phyloP scores from a whole-genome alignment of 331 rosid species.

The Pyrus hybrid region DNA sequence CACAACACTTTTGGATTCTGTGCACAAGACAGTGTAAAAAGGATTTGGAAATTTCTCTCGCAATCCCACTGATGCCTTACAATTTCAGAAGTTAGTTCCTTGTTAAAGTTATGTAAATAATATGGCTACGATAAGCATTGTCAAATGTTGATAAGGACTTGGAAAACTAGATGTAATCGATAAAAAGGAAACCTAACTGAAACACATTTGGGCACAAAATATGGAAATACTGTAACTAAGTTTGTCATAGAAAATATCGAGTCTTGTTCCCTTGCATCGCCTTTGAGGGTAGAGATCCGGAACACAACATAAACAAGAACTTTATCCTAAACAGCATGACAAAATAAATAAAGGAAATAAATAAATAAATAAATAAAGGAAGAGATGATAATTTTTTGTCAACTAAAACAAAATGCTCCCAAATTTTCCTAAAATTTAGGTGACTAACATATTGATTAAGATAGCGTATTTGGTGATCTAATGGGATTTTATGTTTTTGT shows the following conservation, averaged over 20 bases:
- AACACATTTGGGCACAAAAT: neutral
- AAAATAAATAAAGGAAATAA: neutral
- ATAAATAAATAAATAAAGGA: neutral
- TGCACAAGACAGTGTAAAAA: neutral
- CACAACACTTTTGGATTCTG: neutral
- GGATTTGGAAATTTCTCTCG: neutral
- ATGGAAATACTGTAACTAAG: neutral
- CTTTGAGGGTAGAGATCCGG: neutral
- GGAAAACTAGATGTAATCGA: no score
- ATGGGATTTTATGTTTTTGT: no score
- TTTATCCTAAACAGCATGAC: neutral
- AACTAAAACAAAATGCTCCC: neutral
- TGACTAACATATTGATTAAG: neutral
- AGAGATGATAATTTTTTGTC: neutral
- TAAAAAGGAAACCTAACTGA: neutral
- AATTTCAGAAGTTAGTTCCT: neutral
- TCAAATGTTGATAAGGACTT: no score
- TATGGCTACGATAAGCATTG: no score
- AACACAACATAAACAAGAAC: neutral
- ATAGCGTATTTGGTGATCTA: neutral
- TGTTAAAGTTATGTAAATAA: no score
- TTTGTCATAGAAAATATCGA: neutral
- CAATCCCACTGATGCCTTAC: neutral
- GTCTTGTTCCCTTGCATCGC: neutral
- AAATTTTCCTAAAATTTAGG: neutral